phyloP scores from a whole-genome alignment of 2,329 filamentous ascomycete species.

The Arthrobotrys entomopaga region DNA sequence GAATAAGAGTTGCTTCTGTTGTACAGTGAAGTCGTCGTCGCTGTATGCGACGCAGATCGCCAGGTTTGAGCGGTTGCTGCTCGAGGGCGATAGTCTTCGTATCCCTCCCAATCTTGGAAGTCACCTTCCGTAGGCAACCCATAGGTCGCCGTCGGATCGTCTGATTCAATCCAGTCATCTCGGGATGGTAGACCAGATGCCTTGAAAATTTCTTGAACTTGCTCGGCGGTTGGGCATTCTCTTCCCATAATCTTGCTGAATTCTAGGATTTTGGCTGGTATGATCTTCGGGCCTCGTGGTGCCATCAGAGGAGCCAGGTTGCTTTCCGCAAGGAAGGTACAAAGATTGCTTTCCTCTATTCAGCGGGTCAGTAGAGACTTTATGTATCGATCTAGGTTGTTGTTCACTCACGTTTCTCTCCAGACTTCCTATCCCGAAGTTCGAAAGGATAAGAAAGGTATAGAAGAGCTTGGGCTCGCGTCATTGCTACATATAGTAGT shows the following conservation, averaged over 20 bases:
- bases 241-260: slow-evolving; percentile 58
- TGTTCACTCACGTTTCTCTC: slow-evolving; percentile 61
- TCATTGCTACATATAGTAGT: slow-evolving; percentile 96
- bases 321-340: slow-evolving; percentile 57
- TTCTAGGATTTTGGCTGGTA: slow-evolving; percentile 55
- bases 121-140: slow-evolving; percentile 17
- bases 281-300: slow-evolving; percentile 60
- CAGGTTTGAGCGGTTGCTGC: slow-evolving; percentile 8
- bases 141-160: slow-evolving; percentile 28
- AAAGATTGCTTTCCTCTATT: slow-evolving; percentile 57
- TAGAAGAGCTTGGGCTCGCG: slow-evolving; percentile 83
- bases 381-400: slow-evolving; percentile 54
- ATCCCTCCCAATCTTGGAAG: slow-evolving; percentile 21
- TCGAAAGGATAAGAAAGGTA: slow-evolving; percentile 81
- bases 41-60: slow-evolving; percentile 12
- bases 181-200: slow-evolving; percentile 48
- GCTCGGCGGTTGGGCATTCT: slow-evolving; percentile 53
- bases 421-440: slow-evolving; percentile 65
- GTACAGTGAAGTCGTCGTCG: slow-evolving; percentile 20
- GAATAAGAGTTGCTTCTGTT: slow-evolving; percentile 52
- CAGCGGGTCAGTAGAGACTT: slow-evolving; percentile 57
- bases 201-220: slow-evolving; percentile 51
- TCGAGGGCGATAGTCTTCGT: slow-evolving; percentile 16
- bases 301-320: slow-evolving; percentile 60
- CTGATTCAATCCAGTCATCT: slow-evolving; percentile 44